These are phyloP conservation scores for Aureobasidium sp. DNA, from an alignment of 2,329 filamentous ascomycete species.

Conservation along the genomic window DNA sequence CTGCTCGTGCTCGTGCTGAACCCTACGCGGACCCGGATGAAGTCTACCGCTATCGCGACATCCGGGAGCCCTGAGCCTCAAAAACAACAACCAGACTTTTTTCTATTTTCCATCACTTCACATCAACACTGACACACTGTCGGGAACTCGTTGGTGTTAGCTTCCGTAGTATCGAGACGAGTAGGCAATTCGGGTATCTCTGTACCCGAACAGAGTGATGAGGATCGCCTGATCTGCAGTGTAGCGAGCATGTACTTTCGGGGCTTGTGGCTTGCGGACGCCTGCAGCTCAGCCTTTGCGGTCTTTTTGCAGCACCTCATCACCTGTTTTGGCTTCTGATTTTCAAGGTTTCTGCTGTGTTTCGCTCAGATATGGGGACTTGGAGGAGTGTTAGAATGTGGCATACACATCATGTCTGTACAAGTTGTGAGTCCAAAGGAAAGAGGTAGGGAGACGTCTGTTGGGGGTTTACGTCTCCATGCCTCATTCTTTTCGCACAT, in stretches of 20 bases:
- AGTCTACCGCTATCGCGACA: no score
- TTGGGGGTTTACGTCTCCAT: no score
- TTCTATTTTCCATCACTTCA: no score
- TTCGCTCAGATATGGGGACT: background rate
- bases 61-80: no score
- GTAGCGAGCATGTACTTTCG: background rate
- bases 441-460: no score
- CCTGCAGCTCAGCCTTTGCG: background rate
- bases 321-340: background rate
- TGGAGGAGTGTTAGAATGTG: background rate
- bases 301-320: background rate
- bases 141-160: no score
- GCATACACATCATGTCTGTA: no score
- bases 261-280: background rate
- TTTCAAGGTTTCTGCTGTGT: background rate
- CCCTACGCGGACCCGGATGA: background rate
- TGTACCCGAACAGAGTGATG: background rate
- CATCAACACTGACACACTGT: no score
- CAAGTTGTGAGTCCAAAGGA: no score
- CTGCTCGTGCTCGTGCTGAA: background rate
- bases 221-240: conserved; percentile 10
- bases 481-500: background rate
- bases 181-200: background rate
- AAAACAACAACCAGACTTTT: no score
- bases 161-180: background rate